Evolutionary conservation across 2,329 filamentous ascomycete species (phyloP).

Genomic region (Mariannaea sp.): DNA sequence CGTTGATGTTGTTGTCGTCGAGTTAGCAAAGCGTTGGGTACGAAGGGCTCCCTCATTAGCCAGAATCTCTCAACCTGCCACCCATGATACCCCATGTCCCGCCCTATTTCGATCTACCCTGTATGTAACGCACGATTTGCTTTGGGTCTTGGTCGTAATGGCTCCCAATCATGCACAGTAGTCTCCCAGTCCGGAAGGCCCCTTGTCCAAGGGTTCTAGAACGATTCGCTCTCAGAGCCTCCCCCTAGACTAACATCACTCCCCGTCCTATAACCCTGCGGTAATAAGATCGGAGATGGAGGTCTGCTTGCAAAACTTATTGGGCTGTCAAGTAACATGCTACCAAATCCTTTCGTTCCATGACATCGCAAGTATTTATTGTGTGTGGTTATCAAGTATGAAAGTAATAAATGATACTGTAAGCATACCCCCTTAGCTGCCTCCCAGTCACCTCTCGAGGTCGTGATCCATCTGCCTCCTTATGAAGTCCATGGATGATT

Average conservation of each 20-base stretch:
- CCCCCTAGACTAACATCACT: neutral
- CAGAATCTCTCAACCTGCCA: slow-evolving; percentile 1
- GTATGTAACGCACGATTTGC: neutral
- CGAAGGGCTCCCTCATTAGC: slow-evolving; percentile 10
- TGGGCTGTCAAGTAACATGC: neutral
- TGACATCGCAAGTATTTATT: neutral
- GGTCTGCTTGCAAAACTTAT: neutral
- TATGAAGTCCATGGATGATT: neutral
- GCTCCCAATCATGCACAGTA: slow-evolving; percentile 1
- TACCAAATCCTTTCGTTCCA: too few relatives aligned
- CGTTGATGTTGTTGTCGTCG: slow-evolving; percentile 11
- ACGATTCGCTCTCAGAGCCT: slow-evolving; percentile 17
- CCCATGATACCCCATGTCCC: slow-evolving; percentile 8
- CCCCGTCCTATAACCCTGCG: neutral
- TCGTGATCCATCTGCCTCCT: neutral
- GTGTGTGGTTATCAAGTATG: neutral
- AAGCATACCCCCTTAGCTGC: neutral
- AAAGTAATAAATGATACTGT: neutral
- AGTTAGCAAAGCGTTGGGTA: slow-evolving; percentile 19
- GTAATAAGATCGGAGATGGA: neutral
- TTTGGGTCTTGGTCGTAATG: neutral
- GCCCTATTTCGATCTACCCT: slow-evolving; percentile 12
- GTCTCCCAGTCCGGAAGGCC: slow-evolving; percentile 16
- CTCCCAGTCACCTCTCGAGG: neutral
- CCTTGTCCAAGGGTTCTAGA: slow-evolving; percentile 25